Percentiles rank a stretch among this genome's conserved stretches.
Conservation (phyloP, 1,284 basidiomycete species). For the Omphalotus olearius region DNA sequence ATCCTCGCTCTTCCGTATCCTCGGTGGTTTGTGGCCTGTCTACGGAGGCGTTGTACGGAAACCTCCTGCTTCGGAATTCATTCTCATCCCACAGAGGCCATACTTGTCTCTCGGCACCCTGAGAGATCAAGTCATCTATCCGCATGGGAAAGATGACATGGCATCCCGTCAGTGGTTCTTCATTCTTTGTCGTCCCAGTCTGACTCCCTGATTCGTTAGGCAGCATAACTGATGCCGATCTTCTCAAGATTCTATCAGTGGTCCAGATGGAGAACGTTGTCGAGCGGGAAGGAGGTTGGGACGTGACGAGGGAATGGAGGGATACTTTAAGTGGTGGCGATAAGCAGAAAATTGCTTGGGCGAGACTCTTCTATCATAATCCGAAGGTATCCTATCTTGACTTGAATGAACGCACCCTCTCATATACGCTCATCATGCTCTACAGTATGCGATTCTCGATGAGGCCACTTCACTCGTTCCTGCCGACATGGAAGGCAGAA, state of each 20-base stretch:
- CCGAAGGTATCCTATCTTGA: conserved; percentile 62
- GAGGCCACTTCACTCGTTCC: conserved; percentile 96
- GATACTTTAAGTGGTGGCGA: conserved; percentile 88
- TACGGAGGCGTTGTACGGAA: conserved; percentile 95
- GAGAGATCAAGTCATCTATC: conserved; percentile 89
- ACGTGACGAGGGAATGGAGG: conserved; percentile 85
- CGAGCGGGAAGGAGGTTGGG: conserved; percentile 97
- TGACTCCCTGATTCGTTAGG: conserved; percentile 31
- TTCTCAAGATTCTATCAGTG: conserved; percentile 69
- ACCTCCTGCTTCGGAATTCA: conserved; percentile 86
- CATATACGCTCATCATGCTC: conserved; percentile 6
- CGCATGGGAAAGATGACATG: conserved; percentile 81
- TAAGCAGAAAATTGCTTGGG: conserved; percentile 95
- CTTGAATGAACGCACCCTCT: background rate
- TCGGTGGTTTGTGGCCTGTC: conserved; percentile 96
- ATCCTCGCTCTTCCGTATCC: conserved; percentile 88
- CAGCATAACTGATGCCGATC: conserved; percentile 73
- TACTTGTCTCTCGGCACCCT: conserved; percentile 93
- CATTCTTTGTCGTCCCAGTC: background rate
- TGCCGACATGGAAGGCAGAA: conserved; percentile 86
- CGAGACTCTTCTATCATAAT: conserved; percentile 91
- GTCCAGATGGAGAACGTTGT: conserved; percentile 90
- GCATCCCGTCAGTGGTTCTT: conserved; percentile 47
- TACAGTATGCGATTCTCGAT: conserved; percentile 91
- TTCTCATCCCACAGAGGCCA: conserved; percentile 94